Base-by-base conservation (phyloP, 2,329 filamentous ascomycete species). In the Venturia pyrina region DNA sequence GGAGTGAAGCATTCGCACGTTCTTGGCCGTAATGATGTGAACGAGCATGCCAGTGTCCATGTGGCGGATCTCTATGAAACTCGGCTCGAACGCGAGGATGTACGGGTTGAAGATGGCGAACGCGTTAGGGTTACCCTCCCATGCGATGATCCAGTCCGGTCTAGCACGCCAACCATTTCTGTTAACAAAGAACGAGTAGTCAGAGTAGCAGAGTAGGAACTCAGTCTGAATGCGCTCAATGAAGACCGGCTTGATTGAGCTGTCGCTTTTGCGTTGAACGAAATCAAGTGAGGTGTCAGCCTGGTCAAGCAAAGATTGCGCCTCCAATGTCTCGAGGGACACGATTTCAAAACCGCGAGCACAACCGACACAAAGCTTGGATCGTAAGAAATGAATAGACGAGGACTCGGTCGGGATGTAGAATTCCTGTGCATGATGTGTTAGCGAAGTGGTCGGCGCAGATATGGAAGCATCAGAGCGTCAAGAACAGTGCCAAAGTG, bases 161-260 rank as follows among this genome's bases (percentile, higher is more conserved):
- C 93, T 85, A 65, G 93, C 93, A 69, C 95, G 87, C 95, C 95
- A 99, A 46, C 95, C 95, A 76, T 99, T 98, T 72, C 95, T 87
- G 78, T 99, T 98, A 74, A 99, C 95, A 73, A 98, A 99, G 85
- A 99, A 99, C 15, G 91, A 96, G 78, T 97, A 99, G 76, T 99
- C 95, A 5, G 91, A 95, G 79, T 99, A 99, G 78, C 97, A 98
- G 69, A 99, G 87, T 70, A 99, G 78, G 82, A 99, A 99, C 75
- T 99, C 95, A 75, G 93, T 93, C 71, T 96, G 96, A 74, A 98
- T 88, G 59, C 95, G 89, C 77, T 99, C 96, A 70, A 99, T 98
- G 73, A 98, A 93, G 69, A 99, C 96, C 2, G 95, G 93, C 75
- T 90, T 92, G 72, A 95, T 91, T 72, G 91, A 91, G 77, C 98